Evolutionary conservation across 345 rosid species (phyloP).

Genomic region (Populus ilicifolia): DNA sequence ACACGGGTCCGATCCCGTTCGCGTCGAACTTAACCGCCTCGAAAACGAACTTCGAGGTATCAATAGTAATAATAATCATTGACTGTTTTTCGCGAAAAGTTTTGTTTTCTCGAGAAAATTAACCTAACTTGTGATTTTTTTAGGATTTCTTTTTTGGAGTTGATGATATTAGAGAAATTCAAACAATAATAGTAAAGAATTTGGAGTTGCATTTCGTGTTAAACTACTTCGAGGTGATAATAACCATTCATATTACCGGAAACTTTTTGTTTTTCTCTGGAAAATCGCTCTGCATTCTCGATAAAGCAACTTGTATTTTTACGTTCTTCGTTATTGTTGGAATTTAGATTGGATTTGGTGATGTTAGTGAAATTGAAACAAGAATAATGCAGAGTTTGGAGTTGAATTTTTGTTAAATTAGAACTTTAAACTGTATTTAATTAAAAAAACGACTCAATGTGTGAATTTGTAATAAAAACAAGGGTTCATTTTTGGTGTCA

Average conservation of each 20-base stretch:
- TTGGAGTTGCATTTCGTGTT: neutral
- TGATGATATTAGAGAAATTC: neutral
- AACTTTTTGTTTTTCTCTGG: neutral
- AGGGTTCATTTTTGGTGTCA: no score
- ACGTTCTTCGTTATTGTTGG: neutral
- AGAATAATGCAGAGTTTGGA: neutral
- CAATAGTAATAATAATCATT: neutral
- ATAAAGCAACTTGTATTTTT: neutral
- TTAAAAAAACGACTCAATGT: neutral
- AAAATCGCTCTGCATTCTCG: neutral
- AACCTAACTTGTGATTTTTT: neutral
- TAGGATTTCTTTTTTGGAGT: neutral
- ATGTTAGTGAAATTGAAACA: neutral
- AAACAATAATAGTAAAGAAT: neutral
- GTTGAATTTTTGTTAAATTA: neutral
- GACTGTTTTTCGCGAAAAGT: neutral
- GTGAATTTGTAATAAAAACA: no score
- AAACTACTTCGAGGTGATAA: neutral
- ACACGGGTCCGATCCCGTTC: slow-evolving; percentile 56
- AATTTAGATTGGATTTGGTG: neutral
- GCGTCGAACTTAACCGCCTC: slow-evolving; percentile 50
- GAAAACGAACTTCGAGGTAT: slow-evolving; percentile 46
- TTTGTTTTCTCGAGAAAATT: slow-evolving; percentile 1
- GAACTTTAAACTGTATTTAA: neutral
- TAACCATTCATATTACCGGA: neutral